Percentiles rank a stretch among this genome's conserved stretches.
phyloP scores from a whole-genome alignment of 225 moss, liverwort and hornwort genomes.

The Polytrichum formosum region DNA sequence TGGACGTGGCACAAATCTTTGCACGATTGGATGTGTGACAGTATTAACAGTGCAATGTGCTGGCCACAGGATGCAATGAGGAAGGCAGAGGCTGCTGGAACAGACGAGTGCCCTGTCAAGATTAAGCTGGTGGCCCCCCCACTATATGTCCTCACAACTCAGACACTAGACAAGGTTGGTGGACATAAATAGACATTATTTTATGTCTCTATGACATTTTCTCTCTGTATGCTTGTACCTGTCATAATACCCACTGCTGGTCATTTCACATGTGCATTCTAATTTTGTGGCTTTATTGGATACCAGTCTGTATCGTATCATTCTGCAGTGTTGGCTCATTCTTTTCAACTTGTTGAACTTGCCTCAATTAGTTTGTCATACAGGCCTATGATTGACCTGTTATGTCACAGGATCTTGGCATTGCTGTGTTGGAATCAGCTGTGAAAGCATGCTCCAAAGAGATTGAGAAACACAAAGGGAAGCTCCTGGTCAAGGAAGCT shows the following conservation, averaged over 20 bases:
- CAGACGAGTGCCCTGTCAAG: conserved; percentile 93
- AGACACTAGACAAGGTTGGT: conserved; percentile 90
- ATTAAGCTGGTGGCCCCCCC: conserved; percentile 98
- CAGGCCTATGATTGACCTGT: no score
- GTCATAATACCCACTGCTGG: neutral
- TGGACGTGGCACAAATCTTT: no score
- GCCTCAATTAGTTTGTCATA: no score
- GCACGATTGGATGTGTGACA: no score
- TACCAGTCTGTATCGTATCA: no score
- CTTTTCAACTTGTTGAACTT: no score
- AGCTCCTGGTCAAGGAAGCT: conserved; percentile 82
- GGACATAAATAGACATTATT: neutral
- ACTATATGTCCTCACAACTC: conserved; percentile 93
- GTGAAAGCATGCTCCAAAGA: conserved; percentile 86
- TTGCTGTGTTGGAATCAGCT: conserved; percentile 74
- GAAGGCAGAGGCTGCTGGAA: conserved; percentile 84
- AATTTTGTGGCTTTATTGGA: no score
- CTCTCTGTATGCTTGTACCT: neutral
- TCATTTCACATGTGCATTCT: neutral
- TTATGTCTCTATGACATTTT: neutral
- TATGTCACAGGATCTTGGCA: conserved; percentile 54
- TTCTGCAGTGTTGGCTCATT: no score
- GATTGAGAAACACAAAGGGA: conserved; percentile 97
- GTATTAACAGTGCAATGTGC: no score
- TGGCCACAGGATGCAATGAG: conserved; percentile 86